Evolutionary conservation across 495 filamentous ascomycete genomes (phyloP), one percentile per base, ranked within the genome.

Genomic region (Aspergillus campestris): DNA sequence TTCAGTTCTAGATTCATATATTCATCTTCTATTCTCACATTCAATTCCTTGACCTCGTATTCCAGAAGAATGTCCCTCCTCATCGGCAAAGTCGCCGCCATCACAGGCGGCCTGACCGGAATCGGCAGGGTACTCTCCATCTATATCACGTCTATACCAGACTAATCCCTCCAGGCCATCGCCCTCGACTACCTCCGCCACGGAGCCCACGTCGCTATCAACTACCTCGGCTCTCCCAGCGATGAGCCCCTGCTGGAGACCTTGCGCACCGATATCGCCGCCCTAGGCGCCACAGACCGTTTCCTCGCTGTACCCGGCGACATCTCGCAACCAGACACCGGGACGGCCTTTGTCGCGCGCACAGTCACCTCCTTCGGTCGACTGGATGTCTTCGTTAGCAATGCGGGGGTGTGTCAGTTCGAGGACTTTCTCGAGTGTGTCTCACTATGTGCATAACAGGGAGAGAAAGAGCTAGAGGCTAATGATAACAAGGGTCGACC

Each of bases 371-470:
- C 50, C 0, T 94, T 83, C 54, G 66, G 69, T 0, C 69, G 78
- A 1, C 58, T 94, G 1, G 86, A 94, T 59, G 72, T 94, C 3
- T 90, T 89, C 62, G 83, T 95, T 3, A 84, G 79, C 62, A 95
- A 95, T 67, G 89, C 89, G 0, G 89, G 89, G 2, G 75, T 94
- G 29, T 94, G 86, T 69, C 69, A 84, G 48, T 94, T 94, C 60
- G 81, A 81, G 18, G 83, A 89, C 31, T 89, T 95, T 58, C 69
- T 95, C 8, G 77, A 82, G 73, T 79, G 49, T 47, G 71, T 68
- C n/a, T n/a, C n/a, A n/a, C n/a, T n/a, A n/a, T n/a, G n/a, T n/a
- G n/a, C n/a, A n/a, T n/a, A n/a, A n/a, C n/a, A n/a, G n/a, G n/a
- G n/a, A n/a, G n/a, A n/a, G n/a, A n/a, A n/a, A n/a, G n/a, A n/a